Evolutionary conservation across 2,329 filamentous ascomycete genomes (phyloP), one percentile per base, ranked within the genome.

Genomic region (Beauveria sp.): DNA sequence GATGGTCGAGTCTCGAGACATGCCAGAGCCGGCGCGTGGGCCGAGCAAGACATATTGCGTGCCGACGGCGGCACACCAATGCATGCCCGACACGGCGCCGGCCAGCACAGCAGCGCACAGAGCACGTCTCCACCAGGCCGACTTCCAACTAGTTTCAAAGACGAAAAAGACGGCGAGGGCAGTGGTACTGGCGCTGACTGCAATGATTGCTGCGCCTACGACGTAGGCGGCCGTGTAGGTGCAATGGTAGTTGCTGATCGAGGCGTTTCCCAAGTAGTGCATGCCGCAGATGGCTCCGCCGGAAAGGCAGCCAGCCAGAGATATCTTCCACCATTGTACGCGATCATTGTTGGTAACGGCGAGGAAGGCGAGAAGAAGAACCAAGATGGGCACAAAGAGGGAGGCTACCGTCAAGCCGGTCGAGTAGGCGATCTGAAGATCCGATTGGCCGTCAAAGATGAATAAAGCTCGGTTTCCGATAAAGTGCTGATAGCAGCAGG

Each of bases 211-310:
- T 5, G 91, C 84, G 2, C 87, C 89, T 2, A 88, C 75, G 18
- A 96, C 81, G 69, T 86, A 85, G 24, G 74, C 75, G 16, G 76
- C 69, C 3, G 75, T 73, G 67, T 93, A 92, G 12, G 78, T 74
- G 67, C 89, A 87, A 4, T 71, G 74, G 69, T 95, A 96, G 71
- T 96, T 93, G 31, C 81, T 80, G 64, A 93, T 91, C 40, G 90
- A 91, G 38, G 88, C 83, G 70, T 96, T 92, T n/a, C 90, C 90
- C 20, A 93, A 78, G 69, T 95, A 96, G 72, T 96, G 90, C 91
- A 96, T 95, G 38, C 88, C 89, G 63, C 88, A 91, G 55, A 95
- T 87, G 24, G 90, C 87, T 5, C 86, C 79, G 16, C 91, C 91
- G 1, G 88, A 88, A 49, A 93, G 79, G 1, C 85, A 69, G 7